A percentile compares a stretch with the other conserved stretches of the same genome.
Conservation (phyloP, 495 filamentous ascomycete genomes). For the Trichoderma gamsii region DNA sequence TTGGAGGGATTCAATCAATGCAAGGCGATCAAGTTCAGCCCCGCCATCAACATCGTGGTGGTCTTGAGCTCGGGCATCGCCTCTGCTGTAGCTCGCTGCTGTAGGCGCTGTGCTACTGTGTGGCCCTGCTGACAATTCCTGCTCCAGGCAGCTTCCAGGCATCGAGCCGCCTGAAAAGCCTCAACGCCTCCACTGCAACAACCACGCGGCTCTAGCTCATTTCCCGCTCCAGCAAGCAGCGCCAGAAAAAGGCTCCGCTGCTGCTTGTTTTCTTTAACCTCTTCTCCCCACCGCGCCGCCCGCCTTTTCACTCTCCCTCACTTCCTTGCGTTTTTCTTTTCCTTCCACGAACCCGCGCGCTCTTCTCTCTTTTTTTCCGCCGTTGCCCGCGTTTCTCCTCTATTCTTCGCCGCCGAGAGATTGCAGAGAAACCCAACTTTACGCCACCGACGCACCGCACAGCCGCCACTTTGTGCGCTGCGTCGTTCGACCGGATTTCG, state of each 20-base stretch:
- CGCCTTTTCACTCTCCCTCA: slow-evolving; percentile 15
- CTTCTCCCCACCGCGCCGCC: slow-evolving; percentile 13
- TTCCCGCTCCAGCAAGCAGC: neutral
- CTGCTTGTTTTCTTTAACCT: slow-evolving; percentile 4
- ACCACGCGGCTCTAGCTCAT: neutral
- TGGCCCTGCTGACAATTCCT: neutral
- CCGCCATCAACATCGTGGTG: neutral
- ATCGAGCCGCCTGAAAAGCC: slow-evolving; percentile 6
- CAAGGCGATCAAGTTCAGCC: neutral
- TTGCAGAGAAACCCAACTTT: neutral
- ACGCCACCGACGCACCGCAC: slow-evolving; percentile 8
- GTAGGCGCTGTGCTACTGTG: neutral
- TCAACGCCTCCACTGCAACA: neutral
- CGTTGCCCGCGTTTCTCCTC: neutral
- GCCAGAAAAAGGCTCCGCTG: neutral
- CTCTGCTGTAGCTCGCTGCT: neutral
- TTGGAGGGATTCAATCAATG: neutral
- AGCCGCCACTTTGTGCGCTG: slow-evolving; percentile 14
- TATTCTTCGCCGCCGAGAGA: neutral
- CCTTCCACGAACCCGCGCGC: slow-evolving; percentile 7
- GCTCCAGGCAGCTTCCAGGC: neutral
- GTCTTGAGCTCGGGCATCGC: neutral
- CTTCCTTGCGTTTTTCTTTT: slow-evolving; percentile 13
- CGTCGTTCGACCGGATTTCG: slow-evolving; percentile 19
- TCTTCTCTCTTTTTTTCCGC: neutral